Conservation (phyloP, 208 protist species). For the Lotmaria passim region DNA sequence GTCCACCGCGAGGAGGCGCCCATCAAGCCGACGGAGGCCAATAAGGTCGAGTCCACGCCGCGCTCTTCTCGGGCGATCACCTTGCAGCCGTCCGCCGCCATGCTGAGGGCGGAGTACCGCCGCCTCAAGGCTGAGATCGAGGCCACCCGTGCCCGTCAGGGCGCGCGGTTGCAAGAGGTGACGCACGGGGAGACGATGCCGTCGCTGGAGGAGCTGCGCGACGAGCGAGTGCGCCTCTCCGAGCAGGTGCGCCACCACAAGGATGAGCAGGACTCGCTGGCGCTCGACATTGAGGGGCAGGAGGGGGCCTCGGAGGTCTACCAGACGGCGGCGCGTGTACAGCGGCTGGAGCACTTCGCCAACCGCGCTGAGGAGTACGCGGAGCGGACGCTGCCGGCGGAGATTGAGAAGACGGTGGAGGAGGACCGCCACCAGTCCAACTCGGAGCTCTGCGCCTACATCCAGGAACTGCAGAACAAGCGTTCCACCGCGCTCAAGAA, state of each 20-base stretch:
- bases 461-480: conserved; percentile 65
- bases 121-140: conserved; percentile 30
- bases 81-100: neutral
- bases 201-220: conserved; percentile 53
- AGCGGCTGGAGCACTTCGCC: conserved; percentile 73
- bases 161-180: conserved; percentile 35
- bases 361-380: conserved; percentile 41
- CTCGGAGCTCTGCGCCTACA: conserved; percentile 72
- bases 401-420: conserved; percentile 59
- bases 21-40: neutral
- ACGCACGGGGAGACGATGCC: conserved; percentile 47
- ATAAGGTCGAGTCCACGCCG: neutral
- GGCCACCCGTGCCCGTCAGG: conserved; percentile 32
- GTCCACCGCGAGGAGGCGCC: neutral
- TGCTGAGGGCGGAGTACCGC: conserved; percentile 12
- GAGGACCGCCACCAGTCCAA: conserved; percentile 64
- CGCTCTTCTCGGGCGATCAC: too few species aligned
- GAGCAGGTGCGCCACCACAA: conserved; percentile 77
- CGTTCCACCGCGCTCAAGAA: conserved; percentile 51
- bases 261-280: conserved; percentile 76
- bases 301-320: conserved; percentile 52
- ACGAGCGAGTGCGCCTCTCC: conserved; percentile 55
- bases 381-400: conserved; percentile 49
- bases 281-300: conserved; percentile 65
- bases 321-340: conserved; percentile 71